Evolutionary conservation across 495 filamentous ascomycete species (phyloP).

Genomic region (Patellaria atrata): DNA sequence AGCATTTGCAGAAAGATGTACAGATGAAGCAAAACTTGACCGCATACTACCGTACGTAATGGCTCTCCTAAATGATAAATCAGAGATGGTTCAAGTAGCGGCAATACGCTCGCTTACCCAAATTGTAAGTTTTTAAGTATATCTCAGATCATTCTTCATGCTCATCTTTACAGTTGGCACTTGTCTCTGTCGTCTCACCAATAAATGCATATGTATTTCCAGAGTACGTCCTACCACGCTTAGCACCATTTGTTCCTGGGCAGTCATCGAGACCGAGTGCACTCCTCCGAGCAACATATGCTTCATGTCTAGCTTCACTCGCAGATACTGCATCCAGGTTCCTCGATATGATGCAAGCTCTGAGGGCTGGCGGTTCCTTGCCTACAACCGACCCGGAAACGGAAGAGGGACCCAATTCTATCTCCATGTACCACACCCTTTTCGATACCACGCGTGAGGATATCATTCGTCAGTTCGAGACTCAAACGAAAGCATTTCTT

Average conservation of each 20-base stretch:
- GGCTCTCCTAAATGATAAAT: constrained; percentile 61
- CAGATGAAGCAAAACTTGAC: constrained; percentile 94
- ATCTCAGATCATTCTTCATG: neutral
- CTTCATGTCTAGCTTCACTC: constrained; percentile 78
- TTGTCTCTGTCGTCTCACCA: constrained; percentile 77
- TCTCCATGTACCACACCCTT: constrained; percentile 55
- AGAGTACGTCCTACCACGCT: constrained; percentile 79
- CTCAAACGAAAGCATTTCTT: constrained; percentile 75
- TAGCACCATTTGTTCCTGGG: constrained; percentile 54
- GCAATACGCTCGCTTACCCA: constrained; percentile 78
- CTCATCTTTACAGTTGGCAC: constrained; percentile 40
- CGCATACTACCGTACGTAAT: constrained; percentile 84
- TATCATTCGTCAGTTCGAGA: constrained; percentile 65
- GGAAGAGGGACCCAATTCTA: constrained; percentile 48
- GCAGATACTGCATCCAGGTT: constrained; percentile 80
- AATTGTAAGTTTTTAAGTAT: constrained; percentile 34
- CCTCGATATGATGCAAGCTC: constrained; percentile 77
- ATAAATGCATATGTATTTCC: constrained; percentile 93
- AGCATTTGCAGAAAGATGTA: constrained; percentile 79
- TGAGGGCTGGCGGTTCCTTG: constrained; percentile 71
- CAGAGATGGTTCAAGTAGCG: constrained; percentile 67
- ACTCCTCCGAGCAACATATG: constrained; percentile 76
- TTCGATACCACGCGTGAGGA: constrained; percentile 73
- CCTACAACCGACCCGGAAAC: constrained; percentile 65
- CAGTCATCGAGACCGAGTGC: constrained; percentile 44